Evolutionary conservation across 345 rosid genomes (phyloP), one percentile per base, ranked within the genome.

Genomic region (Aethionema arabicum): DNA sequence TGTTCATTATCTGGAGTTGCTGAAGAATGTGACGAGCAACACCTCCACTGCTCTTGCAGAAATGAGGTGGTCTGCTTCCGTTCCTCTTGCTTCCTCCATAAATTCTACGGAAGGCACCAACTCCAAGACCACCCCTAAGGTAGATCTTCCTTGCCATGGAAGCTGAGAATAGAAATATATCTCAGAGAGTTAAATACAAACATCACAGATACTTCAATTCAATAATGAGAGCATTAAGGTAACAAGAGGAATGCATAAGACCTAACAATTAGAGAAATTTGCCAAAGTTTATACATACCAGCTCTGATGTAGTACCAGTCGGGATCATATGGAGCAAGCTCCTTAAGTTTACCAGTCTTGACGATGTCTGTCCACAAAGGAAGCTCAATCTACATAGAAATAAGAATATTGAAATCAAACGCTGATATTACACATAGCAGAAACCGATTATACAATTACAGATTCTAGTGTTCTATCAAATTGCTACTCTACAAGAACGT

Each of bases 301-400:
- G 91, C 91, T 70, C 91, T 75, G 43, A 82, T 59, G 47, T 70
- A 82, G 68, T 84, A 82, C 90, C 90, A 84, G 65, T 84, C 87
- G 12, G 86, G 90, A 52, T 84, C 90, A 64, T 84, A 84, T 0
- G 87, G 90, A 29, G 90, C 90, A 61, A 84, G 87, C 74, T 85
- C 91, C 78, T 82, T 85, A 32, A 78, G 72, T 8, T 62, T 78
- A 15, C 82, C 91, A 9, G 87, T 85, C 84, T 85, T 85, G 43
- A 85, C 91, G 2, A 85, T 82, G 70, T 85, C 91, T 31, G 84
- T 80, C 91, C 91, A 85, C 1, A 65, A 63, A 33, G 91, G 91
- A 59, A 85, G 70, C 75, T 85, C 91, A 32, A 85, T 70, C 91
- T 82, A 56, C 68, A 59, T 2, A 0, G 52, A 37, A 37, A 15